Evolutionary conservation across 768 basidiomycete species (phyloP), one percentile per base, ranked within the genome.

Genomic region (Termitomyces sp.): DNA sequence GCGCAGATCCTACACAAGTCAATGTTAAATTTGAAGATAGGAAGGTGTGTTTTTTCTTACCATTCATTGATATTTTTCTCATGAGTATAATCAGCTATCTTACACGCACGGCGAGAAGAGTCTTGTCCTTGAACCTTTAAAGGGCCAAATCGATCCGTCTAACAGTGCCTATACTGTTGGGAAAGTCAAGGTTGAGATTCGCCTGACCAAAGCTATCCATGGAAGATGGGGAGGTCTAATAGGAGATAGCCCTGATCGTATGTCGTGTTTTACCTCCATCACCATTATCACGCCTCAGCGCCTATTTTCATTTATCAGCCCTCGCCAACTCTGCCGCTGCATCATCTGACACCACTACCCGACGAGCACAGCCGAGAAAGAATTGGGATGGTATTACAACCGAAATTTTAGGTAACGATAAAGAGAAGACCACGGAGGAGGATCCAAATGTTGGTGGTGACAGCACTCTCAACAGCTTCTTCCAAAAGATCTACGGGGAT

Each of bases 371-470:
- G 64, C 63, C 71, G 50, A 74, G 71, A 58, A 94, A 91, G 76
- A 94, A 99, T 63, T 99, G 96, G 96, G 94, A 96, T 52, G 82
- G 79, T 7, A 81, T 95, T 60, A 89, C 91, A 3, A 77, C 76
- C 31, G 73, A 78, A 18, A 87, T 91, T 56, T 82, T 89, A 35
- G 70, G 72, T 16, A 67, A 73, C 7, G 92, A 94, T 2, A 89
- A 89, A 65, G 84, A 89, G 41, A 85, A 79, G 64, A 73, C 80
- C 3, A 70, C 78, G 4, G 79, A 88, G 15, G 84, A 94, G 59
- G 92, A 92, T 65, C 90, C 94, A 31, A 98, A 97, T 68, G 85
- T 87, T 16, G 91, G 91, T 22, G 95, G 95, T 20, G 94, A 97
- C 68, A 80, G 76, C 54, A 84, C 90, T 5, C 80, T 97, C 54